Conservation (phyloP, 2,329 filamentous ascomycete genomes). For the Thielaviopsis populi region DNA sequence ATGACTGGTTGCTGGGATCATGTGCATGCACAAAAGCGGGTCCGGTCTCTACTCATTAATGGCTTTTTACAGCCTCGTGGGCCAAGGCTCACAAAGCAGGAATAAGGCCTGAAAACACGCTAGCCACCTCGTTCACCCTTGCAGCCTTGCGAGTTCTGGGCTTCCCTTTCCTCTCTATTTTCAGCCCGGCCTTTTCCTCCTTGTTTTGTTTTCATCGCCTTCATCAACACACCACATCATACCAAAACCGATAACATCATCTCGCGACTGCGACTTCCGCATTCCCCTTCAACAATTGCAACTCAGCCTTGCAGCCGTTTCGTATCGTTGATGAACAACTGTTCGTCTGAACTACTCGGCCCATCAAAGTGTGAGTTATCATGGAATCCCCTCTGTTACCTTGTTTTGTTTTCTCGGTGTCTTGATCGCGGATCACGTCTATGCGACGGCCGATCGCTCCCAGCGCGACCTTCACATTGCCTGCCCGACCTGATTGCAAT, state of each 20-base stretch:
- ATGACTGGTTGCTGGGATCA: no score
- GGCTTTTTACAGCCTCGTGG: background rate
- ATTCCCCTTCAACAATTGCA: background rate
- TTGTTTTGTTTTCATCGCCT: background rate
- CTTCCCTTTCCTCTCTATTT: background rate
- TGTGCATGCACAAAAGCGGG: background rate
- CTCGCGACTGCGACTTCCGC: background rate
- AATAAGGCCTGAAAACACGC: background rate
- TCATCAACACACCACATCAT: background rate
- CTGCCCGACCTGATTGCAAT: background rate
- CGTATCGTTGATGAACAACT: no score
- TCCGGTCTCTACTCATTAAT: background rate
- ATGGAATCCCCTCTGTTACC: background rate
- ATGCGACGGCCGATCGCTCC: background rate
- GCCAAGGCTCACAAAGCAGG: background rate
- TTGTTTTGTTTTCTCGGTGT: background rate
- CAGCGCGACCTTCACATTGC: background rate
- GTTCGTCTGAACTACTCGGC: background rate
- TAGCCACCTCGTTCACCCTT: background rate
- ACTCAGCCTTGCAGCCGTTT: background rate
- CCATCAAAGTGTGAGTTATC: background rate
- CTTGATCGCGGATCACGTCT: background rate
- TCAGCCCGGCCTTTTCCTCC: background rate
- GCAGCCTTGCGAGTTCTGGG: background rate
- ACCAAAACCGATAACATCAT: background rate